Conservation (phyloP, 352 stramenopile species). For the Phytophthora pistaciae region DNA sequence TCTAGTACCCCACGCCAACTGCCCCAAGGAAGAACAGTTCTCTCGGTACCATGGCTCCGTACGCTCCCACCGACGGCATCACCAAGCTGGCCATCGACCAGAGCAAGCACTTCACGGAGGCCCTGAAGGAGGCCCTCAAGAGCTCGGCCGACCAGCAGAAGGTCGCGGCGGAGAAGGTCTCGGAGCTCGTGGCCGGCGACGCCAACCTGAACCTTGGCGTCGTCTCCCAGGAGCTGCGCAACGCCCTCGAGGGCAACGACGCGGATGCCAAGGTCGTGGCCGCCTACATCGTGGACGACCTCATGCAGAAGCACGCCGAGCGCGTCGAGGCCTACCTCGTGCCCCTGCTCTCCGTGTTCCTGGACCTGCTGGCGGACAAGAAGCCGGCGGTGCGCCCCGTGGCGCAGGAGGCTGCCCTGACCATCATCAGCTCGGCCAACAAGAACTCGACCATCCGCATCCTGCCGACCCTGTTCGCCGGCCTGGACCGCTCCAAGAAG, state of each 20-base stretch:
- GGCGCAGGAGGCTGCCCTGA: slow-evolving; percentile 80
- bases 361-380: slow-evolving; percentile 89
- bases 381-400: slow-evolving; percentile 76
- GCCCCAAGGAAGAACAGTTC: slow-evolving; percentile 41
- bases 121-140: slow-evolving; percentile 93
- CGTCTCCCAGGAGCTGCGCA: slow-evolving; percentile 75
- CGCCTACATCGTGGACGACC: slow-evolving; percentile 80
- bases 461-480: slow-evolving; percentile 94
- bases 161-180: slow-evolving; percentile 88
- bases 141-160: slow-evolving; percentile 92
- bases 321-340: slow-evolving; percentile 82
- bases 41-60: slow-evolving; percentile 78
- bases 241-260: slow-evolving; percentile 59
- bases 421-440: slow-evolving; percentile 84
- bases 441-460: slow-evolving; percentile 89
- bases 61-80: slow-evolving; percentile 83
- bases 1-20: slow-evolving; percentile 33
- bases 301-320: slow-evolving; percentile 90
- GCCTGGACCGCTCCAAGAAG: slow-evolving; percentile 89
- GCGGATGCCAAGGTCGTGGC: slow-evolving; percentile 77
- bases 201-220: slow-evolving; percentile 79
- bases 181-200: slow-evolving; percentile 79
- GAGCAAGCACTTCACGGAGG: slow-evolving; percentile 92
- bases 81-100: slow-evolving; percentile 90
- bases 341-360: slow-evolving; percentile 70